phyloP scores from a whole-genome alignment of 148 eudicot species.

The Fallopia convolvulus region DNA sequence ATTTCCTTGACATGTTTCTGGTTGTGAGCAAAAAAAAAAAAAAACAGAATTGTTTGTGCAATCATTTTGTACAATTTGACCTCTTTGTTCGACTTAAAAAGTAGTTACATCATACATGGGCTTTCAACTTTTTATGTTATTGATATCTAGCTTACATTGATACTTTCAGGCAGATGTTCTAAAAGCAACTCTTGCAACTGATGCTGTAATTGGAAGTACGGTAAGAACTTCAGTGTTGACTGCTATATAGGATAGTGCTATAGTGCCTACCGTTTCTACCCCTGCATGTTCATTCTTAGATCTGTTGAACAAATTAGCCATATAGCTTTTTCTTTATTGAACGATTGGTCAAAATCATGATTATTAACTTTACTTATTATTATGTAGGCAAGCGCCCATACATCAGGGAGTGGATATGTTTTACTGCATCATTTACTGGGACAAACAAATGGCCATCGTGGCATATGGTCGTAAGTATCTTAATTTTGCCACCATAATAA shows the following conservation, averaged over 20 bases:
- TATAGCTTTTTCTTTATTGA: not conserved
- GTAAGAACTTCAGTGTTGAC: slow-evolving; percentile 31
- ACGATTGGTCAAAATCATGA: not conserved
- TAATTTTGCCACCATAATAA: not conserved
- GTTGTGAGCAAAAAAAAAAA: not conserved
- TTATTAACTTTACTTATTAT: not conserved
- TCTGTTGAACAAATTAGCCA: not conserved
- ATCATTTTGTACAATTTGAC: not conserved
- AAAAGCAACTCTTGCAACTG: slow-evolving; percentile 94
- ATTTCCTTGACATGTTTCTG: not conserved
- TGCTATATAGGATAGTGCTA: not conserved
- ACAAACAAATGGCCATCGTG: slow-evolving; percentile 91
- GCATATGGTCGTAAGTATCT: slow-evolving; percentile 96
- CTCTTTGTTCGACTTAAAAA: not conserved
- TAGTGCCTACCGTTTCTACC: not conserved
- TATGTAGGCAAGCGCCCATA: slow-evolving; percentile 66
- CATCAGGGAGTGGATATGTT: slow-evolving; percentile 95
- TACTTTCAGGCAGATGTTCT: slow-evolving; percentile 65
- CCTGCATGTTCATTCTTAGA: not conserved
- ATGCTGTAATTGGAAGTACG: slow-evolving; percentile 85
- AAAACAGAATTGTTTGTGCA: not conserved
- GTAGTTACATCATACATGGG: not conserved
- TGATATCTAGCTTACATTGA: slow-evolving; percentile 12
- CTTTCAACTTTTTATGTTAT: slow-evolving; percentile 1
- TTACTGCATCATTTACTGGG: slow-evolving; percentile 98